phyloP scores from a whole-genome alignment of 192 early-diverging fungal species.

The Umbelopsis sp. region DNA sequence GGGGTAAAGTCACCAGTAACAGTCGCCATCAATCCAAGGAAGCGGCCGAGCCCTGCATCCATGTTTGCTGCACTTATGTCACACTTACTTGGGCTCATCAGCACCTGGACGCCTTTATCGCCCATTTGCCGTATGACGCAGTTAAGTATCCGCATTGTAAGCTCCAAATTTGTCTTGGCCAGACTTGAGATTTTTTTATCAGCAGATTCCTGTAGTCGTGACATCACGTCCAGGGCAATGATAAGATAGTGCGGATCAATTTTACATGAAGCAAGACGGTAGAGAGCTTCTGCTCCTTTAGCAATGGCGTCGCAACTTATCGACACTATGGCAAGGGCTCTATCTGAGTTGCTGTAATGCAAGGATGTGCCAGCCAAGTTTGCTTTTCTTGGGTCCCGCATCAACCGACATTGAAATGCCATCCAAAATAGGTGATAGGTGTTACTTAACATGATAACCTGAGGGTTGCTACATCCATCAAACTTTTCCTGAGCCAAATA shows the following conservation, averaged over 20 bases:
- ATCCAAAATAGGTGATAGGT: conserved; percentile 30
- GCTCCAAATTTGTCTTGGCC: not conserved
- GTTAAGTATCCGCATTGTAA: conserved; percentile 1
- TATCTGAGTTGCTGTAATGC: conserved; percentile 19
- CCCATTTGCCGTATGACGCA: not conserved
- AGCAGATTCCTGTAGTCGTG: conserved; percentile 19
- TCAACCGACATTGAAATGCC: conserved; percentile 24
- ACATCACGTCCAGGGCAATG: conserved; percentile 24
- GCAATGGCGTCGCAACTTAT: conserved; percentile 30
- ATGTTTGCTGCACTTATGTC: not conserved
- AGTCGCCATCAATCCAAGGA: not conserved
- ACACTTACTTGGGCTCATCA: not conserved
- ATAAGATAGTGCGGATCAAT: conserved; percentile 27
- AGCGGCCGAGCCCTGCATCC: not conserved
- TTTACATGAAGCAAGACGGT: conserved; percentile 24
- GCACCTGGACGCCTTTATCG: not conserved
- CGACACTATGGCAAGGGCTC: conserved; percentile 27
- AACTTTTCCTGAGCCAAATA: conserved; percentile 22
- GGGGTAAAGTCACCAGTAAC: not conserved
- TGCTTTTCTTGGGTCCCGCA: conserved; percentile 16
- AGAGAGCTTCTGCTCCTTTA: conserved; percentile 14
- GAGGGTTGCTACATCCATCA: conserved; percentile 8
- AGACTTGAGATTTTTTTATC: conserved; percentile 5
- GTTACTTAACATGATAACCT: conserved; percentile 20
- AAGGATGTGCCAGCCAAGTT: conserved; percentile 23